Conservation (phyloP, 306 rosid species). For the Acacia acuminata region DNA sequence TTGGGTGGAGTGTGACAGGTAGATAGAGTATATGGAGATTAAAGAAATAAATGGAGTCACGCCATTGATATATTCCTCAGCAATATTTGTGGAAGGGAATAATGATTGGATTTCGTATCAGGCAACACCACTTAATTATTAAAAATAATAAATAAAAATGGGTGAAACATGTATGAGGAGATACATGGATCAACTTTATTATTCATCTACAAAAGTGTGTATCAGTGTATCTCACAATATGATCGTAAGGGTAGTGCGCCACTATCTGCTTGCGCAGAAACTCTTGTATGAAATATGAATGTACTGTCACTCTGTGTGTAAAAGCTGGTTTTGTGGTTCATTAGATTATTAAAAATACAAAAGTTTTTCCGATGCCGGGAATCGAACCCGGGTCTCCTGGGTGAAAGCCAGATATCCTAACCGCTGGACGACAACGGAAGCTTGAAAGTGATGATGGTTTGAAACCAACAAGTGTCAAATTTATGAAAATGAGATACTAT, state of each 20-base stretch:
- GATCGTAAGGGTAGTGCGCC: constrained; percentile 29
- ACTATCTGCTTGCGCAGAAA: not conserved
- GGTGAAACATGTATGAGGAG: not conserved
- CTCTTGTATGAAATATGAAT: not conserved
- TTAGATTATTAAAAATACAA: not conserved
- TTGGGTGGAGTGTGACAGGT: constrained; percentile 8
- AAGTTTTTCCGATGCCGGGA: constrained; percentile 44
- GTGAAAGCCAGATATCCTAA: constrained; percentile 70
- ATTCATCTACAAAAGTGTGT: not conserved
- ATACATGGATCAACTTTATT: not conserved
- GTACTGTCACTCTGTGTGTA: not conserved
- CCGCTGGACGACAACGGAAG: constrained; percentile 26
- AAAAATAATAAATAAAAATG: not conserved
- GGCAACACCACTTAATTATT: constrained; percentile 3
- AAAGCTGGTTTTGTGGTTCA: not conserved
- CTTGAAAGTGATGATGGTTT: fast-evolving
- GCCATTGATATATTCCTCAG: not conserved
- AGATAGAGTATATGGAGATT: not conserved
- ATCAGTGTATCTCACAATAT: not conserved
- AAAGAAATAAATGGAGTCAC: constrained; percentile 16
- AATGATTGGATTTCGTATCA: constrained; percentile 18
- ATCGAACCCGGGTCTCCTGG: constrained; percentile 53
- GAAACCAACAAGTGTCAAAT: fast-evolving
- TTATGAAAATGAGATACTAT: no score
- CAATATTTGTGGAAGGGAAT: constrained; percentile 13